These are phyloP conservation scores for Rhodofomes roseus DNA, from an alignment of 1,284 basidiomycete genomes.

Conservation along the genomic window DNA sequence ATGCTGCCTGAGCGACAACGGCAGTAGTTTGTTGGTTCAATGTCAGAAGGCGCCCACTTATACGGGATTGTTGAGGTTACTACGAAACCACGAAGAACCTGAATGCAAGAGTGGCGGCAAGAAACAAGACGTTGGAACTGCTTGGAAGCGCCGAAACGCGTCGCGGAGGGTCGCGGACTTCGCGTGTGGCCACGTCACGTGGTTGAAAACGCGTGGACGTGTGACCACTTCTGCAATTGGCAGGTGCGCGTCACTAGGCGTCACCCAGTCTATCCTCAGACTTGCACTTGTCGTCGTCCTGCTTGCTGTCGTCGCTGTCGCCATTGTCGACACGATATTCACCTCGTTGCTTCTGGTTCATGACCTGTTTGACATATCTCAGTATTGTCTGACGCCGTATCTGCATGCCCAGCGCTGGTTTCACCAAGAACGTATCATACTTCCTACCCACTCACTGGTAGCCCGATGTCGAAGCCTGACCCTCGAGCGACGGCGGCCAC, in stretches of 20 bases:
- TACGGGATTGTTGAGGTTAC: no score
- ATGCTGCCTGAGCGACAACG: background rate
- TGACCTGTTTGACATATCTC: no score
- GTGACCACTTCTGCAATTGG: background rate
- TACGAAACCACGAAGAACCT: no score
- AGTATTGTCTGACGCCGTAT: no score
- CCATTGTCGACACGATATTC: background rate
- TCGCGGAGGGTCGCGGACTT: background rate
- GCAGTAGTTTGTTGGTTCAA: background rate
- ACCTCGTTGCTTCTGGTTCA: no score
- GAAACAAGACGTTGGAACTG: background rate
- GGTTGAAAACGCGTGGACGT: background rate
- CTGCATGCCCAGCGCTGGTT: no score
- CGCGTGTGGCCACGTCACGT: background rate
- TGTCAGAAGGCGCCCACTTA: no score
- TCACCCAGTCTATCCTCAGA: background rate
- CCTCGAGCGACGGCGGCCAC: background rate
- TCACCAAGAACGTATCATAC: no score
- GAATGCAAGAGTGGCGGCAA: background rate
- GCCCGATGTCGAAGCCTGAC: background rate
- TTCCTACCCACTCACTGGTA: background rate
- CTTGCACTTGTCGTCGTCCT: background rate
- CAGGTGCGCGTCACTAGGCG: background rate
- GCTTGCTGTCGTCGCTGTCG: background rate
- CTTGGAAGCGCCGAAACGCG: background rate